Percentiles rank a stretch among this genome's conserved stretches.
These are phyloP conservation scores for Eruca vesicaria DNA, from an alignment of 441 rosid genomes.

Conservation along the genomic window DNA sequence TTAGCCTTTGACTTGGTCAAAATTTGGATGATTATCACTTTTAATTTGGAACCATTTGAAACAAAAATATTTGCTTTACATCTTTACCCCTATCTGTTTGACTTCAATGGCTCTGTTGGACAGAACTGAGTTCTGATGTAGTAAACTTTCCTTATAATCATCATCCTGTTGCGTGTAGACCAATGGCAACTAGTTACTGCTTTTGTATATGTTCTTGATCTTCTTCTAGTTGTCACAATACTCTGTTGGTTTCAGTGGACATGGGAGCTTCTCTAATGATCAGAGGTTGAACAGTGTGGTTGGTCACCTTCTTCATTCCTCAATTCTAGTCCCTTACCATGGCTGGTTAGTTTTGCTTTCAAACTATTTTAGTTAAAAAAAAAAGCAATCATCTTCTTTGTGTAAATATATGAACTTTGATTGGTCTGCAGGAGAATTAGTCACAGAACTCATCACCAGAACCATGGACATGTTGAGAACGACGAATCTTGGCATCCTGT, in stretches of 20 bases:
- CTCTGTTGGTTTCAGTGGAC: conserved; percentile 54
- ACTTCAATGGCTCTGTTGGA: conserved; percentile 1
- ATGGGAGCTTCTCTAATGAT: conserved; percentile 90
- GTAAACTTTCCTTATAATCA: neutral
- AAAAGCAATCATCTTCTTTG: neutral
- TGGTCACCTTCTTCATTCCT: conserved; percentile 87
- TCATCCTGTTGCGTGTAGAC: conserved; percentile 13
- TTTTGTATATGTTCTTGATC: neutral
- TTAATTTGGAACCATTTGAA: conserved; percentile 4
- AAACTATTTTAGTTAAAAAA: neutral
- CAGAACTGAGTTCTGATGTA: neutral
- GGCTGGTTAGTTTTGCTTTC: conserved; percentile 67
- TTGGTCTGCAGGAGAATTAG: conserved; percentile 4
- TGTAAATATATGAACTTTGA: conserved; percentile 13
- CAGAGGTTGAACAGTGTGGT: conserved; percentile 72
- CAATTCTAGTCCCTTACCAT: conserved; percentile 93
- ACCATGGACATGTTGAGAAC: conserved; percentile 94
- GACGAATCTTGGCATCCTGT: conserved; percentile 97
- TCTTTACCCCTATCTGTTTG: neutral
- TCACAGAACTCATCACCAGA: conserved; percentile 79
- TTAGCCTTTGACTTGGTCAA: conserved; percentile 24
- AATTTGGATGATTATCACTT: conserved; percentile 11
- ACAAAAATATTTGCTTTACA: neutral
- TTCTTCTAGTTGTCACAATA: neutral
- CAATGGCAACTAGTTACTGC: conserved; percentile 6